Evolutionary conservation across 208 protist species (phyloP).

Genomic region (Crithidia expoeki): DNA sequence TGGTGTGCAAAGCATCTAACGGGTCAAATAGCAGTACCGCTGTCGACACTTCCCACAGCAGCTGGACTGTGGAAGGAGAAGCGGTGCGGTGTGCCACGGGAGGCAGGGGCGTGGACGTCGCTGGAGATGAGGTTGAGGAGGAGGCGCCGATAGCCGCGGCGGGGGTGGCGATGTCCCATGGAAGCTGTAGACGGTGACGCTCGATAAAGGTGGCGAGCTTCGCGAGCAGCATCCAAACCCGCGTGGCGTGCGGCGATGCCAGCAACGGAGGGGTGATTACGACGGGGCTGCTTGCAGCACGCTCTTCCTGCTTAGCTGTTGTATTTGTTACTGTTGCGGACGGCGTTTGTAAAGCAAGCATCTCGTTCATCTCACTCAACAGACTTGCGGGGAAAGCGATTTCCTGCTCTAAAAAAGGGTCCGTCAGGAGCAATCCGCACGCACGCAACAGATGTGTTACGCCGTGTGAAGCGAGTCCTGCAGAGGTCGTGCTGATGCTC

Average conservation of each 20-base stretch:
- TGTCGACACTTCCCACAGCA: slow-evolving; percentile 27
- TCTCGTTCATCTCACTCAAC: slow-evolving; percentile 2
- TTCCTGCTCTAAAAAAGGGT: slow-evolving; percentile 10
- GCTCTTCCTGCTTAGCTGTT: not conserved
- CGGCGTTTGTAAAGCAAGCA: not conserved
- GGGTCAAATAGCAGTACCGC: slow-evolving; percentile 15
- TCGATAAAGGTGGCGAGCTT: slow-evolving; percentile 23
- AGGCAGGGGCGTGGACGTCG: not conserved
- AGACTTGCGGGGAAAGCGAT: slow-evolving; percentile 15
- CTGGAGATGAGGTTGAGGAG: not conserved
- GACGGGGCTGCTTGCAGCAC: not conserved
- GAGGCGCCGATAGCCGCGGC: not conserved
- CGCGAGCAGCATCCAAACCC: slow-evolving; percentile 23
- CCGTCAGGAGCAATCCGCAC: slow-evolving; percentile 22
- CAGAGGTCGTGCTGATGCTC: not conserved
- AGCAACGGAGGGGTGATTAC: slow-evolving; percentile 2
- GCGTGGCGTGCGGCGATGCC: slow-evolving; percentile 16
- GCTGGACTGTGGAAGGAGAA: not conserved
- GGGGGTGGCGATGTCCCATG: slow-evolving; percentile 5
- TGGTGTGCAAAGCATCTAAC: slow-evolving; percentile 6
- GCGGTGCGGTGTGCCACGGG: not conserved
- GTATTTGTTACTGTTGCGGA: not conserved
- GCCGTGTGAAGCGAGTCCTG: slow-evolving; percentile 23
- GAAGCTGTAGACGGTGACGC: slow-evolving; percentile 5
- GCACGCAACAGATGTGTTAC: slow-evolving; percentile 30